Base-by-base conservation (phyloP, 2,329 filamentous ascomycete genomes). In the Aaosphaeria arxii region DNA sequence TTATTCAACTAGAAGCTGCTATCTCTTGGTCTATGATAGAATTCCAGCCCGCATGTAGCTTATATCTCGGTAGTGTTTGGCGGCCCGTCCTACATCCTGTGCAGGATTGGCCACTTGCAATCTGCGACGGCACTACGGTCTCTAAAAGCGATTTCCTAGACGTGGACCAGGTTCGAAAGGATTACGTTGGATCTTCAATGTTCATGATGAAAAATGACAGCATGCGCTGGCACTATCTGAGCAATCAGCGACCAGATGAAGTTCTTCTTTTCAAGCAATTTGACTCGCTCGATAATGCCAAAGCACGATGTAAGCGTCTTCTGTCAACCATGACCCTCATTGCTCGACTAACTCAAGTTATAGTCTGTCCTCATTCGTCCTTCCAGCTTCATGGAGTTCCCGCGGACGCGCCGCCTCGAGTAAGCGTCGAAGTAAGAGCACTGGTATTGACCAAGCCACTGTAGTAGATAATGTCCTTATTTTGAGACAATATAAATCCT, bases 201-300 rank as follows among this genome's bases (percentile, higher is more conserved):
- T 47, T 43, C 33, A 41, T 28, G 4, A 43, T 17, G 7, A 24
- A 43, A 11, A 30, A 28, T 17, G 13, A n/a, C 28, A 31, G 29
- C 4, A 31, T 42, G 13, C 43, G 40, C 17, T 47, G 45, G 45
- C 39, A 47, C 33, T 47, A 38, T 28, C 41, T 47, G n/a, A 30
- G 40, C 7, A 36, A 39, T 11, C 45, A 47, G 28, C 43, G 31
- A 11, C 45, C 45, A 5, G 6, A 43, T 7, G 45, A 47, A 40
- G 41, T 33, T 28, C 36, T 47, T 13, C 43, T 47, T 17, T 47
- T 47, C 45, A 47, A 47, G 28, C 45, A 47, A 28, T 47, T 47
- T 31, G 45, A 47, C 30, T 47, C 45, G 7, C 30, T 43, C 28
- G 30, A 40, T 11, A 24, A 29, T n/a, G 43, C 38, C 11, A 35